Evolutionary conservation across 768 basidiomycete genomes (phyloP).

Genomic region (Agrocybe chaxingu): DNA sequence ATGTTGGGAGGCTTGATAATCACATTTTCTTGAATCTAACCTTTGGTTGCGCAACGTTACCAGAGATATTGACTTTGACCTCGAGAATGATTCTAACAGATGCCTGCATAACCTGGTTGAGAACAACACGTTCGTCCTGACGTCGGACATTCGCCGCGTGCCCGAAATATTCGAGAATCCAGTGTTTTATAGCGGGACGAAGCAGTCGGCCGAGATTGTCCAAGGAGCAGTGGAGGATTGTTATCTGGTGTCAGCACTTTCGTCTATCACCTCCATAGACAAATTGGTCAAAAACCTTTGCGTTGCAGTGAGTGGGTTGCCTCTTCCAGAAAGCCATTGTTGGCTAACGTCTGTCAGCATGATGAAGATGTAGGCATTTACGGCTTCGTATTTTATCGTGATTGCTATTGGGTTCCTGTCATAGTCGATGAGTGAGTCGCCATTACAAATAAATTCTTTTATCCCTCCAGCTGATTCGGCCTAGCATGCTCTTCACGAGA

Average conservation of each 20-base stretch:
- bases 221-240: conserved; percentile 53
- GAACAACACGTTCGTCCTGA: conserved; percentile 11
- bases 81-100: conserved; percentile 48
- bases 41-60: neutral
- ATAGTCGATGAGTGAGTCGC: conserved; percentile 53
- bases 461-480: neutral
- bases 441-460: neutral
- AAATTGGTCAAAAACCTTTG: conserved; percentile 51
- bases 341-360: conserved; percentile 24
- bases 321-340: neutral
- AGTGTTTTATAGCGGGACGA: conserved; percentile 40
- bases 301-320: conserved; percentile 24
- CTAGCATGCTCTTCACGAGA: conserved; percentile 44
- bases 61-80: conserved; percentile 55
- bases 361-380: conserved; percentile 54
- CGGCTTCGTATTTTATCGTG: conserved; percentile 56
- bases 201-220: conserved; percentile 40
- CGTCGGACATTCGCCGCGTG: conserved; percentile 37
- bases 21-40: neutral
- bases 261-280: conserved; percentile 41
- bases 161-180: conserved; percentile 51
- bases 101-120: conserved; percentile 35
- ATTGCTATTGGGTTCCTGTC: conserved; percentile 47
- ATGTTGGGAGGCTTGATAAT: conserved; percentile 5
- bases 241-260: conserved; percentile 51